phyloP scores from a whole-genome alignment of 371 early-diverging fungal genomes.

The Mucor ambiguus region DNA sequence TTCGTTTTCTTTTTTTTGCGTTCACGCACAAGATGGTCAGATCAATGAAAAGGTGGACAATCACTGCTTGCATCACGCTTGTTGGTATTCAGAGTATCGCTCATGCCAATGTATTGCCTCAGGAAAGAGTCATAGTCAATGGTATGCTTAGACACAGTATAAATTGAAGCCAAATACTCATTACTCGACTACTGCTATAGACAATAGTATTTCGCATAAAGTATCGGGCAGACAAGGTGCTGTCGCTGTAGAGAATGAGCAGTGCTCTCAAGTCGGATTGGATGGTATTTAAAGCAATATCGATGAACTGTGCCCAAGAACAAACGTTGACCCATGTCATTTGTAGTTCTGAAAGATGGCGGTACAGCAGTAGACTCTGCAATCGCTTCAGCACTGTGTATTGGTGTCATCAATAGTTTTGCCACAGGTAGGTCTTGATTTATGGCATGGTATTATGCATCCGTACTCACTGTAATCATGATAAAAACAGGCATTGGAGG shows the following conservation, averaged over 20 bases:
- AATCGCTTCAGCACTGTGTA: constrained; percentile 89
- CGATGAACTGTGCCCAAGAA: background rate
- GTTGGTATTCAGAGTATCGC: background rate
- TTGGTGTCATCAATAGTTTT: constrained; percentile 94
- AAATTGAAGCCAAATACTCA: background rate
- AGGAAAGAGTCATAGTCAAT: background rate
- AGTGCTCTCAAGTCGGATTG: constrained; percentile 85
- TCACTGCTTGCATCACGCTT: background rate
- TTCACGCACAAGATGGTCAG: background rate
- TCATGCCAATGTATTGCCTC: background rate
- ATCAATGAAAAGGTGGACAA: background rate
- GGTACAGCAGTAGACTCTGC: constrained; percentile 98
- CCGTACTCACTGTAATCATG: background rate
- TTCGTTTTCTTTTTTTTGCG: background rate
- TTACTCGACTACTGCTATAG: background rate
- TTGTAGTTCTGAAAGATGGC: constrained; percentile 76
- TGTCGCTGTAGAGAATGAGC: constrained; percentile 82
- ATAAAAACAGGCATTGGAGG: constrained; percentile 42
- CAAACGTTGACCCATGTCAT: background rate
- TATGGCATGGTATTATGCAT: background rate
- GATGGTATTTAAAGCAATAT: constrained; percentile 48
- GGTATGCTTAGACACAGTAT: background rate
- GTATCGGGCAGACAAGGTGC: constrained; percentile 54
- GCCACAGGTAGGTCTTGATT: constrained; percentile 79
- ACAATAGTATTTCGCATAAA: constrained; percentile 3